Base-by-base conservation (phyloP, 1,284 basidiomycete genomes). In the Papiliotrema laurentii region DNA sequence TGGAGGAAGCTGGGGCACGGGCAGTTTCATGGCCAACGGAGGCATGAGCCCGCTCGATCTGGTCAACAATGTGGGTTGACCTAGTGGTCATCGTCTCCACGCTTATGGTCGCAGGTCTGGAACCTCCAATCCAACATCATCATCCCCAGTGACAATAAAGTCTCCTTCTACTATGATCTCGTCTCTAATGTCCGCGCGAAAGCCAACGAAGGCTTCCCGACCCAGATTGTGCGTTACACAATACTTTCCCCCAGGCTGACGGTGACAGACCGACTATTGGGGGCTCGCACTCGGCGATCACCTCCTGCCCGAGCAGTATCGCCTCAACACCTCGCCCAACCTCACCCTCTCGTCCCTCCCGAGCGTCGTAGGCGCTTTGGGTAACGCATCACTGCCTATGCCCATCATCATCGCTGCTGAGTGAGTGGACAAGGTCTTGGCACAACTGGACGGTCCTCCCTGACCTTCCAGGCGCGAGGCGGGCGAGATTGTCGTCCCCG, bases 331-430 rank as follows among this genome's bases (percentile, higher is more conserved):
- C 33, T 59, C 49, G 26, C 72, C 73, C 21, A 75, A 75, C 56
- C 49, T 70, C 37, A 72, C 72, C 7, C 56, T 69, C 19, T 58
- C 63, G 21, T 55, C 58, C n/a, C 37, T 64, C 5, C 58, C 66
- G 21, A 53, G 50, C 18, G 43, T 59, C 34, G 54, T 68, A 13
- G 43, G 53, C 22, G 50, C 61, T 2, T 50, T 63, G 7, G 58
- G 55, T 16, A 67, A 66, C 45, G 68, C 58, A 7, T 55, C 54
- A 33, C 54, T 71, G 9, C 71, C 71, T 26, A 58, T 68, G 56
- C 70, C 77, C 1, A 74, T 79, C 59, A 74, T 77, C 56, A 71
- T 78, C 33, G 72, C 77, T 4, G 76, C 74, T 28, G 76, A 78
- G 64, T 66, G 34, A 55, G 66, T 41, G 11, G 5, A 27, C 36